These are phyloP conservation scores for Penicillium cinerascens DNA, from an alignment of 495 filamentous ascomycete species.

Conservation along the genomic window DNA sequence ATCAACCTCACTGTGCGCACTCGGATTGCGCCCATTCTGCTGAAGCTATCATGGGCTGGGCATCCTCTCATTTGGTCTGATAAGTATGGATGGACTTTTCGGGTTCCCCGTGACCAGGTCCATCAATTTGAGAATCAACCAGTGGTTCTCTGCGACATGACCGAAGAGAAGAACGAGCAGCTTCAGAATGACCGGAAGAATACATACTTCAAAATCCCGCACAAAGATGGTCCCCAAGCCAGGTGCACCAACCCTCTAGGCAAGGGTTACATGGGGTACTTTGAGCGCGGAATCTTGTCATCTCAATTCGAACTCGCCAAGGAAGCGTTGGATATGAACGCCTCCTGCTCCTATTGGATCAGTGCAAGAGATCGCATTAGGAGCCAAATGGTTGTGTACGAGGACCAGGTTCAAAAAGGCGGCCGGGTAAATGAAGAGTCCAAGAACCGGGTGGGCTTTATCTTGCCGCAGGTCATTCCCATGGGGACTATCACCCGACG, in stretches of 20 bases:
- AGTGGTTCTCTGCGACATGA: conserved; percentile 69
- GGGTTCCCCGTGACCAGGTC: conserved; percentile 62
- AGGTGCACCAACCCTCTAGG: conserved; percentile 82
- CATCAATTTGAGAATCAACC: conserved; percentile 65
- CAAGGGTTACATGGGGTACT: conserved; percentile 85
- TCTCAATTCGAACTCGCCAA: conserved; percentile 88
- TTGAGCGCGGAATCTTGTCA: conserved; percentile 81
- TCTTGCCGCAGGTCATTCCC: conserved; percentile 96
- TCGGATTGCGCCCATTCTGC: conserved; percentile 79
- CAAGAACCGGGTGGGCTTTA: conserved; percentile 63
- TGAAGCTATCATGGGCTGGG: conserved; percentile 84
- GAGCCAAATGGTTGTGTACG: conserved; percentile 90
- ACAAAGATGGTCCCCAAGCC: conserved; percentile 87
- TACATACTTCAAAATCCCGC: conserved; percentile 88
- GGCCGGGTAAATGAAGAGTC: conserved; percentile 8
- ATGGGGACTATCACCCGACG: conserved; percentile 98
- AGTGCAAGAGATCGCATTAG: conserved; percentile 87
- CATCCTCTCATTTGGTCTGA: conserved; percentile 90
- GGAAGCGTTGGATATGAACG: conserved; percentile 96
- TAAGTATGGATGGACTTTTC: conserved; percentile 87
- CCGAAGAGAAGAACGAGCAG: conserved; percentile 61
- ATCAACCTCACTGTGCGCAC: conserved; percentile 85
- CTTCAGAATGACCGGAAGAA: conserved; percentile 64
- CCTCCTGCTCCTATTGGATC: conserved; percentile 98
- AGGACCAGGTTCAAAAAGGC: conserved; percentile 50